Base-by-base conservation (phyloP, 2,329 filamentous ascomycete genomes). In the Aspergillus puulaauensis region DNA sequence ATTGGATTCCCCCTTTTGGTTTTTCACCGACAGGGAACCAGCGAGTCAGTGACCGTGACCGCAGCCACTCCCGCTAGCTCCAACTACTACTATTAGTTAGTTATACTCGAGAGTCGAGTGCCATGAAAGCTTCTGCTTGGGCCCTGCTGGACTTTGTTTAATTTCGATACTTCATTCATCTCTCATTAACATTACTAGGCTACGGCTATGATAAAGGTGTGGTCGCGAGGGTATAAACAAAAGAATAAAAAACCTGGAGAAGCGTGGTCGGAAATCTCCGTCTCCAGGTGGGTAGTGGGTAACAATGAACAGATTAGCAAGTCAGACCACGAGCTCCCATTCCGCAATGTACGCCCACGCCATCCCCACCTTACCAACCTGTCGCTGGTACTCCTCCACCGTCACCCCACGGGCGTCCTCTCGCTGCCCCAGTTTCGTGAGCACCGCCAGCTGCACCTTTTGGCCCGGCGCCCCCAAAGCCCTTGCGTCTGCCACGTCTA, bases 391-490 rank as follows among this genome's bases (percentile, higher is more conserved):
- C 64, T 83, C 78, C 49, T 75, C 66, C 14, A 71, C 69, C 2
- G 77, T 81, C 61, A 87, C 61, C 0, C 84, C 85, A 50, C 83
- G 76, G 3, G 76, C 82, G 67, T 84, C 80, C 45, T 75, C 70
- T 21, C 70, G 74, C 49, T 79, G 83, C 6, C 73, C 77, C 56
- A 84, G 81, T 23, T 68, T 77, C 12, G 76, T 84, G 39, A 96
- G 78, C 19, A 85, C 83, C 57, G 83, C 83, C 31, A 95, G 74
- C 63, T 81, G 82, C 6, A 93, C 77, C 53, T 82, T 84, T 74
- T 92, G 85, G 0, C 90, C 90, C 0, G 86, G 83, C 0, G 79
- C 79, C 1, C 91, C 91, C 19, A 96, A 76, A 57, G 87, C 83
- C 33, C 79, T 74, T 1, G 85, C 81, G 24, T 82, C 78, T 4